phyloP scores from a whole-genome alignment of 1,139 yeast species.

The Waltiozyma sp. region DNA sequence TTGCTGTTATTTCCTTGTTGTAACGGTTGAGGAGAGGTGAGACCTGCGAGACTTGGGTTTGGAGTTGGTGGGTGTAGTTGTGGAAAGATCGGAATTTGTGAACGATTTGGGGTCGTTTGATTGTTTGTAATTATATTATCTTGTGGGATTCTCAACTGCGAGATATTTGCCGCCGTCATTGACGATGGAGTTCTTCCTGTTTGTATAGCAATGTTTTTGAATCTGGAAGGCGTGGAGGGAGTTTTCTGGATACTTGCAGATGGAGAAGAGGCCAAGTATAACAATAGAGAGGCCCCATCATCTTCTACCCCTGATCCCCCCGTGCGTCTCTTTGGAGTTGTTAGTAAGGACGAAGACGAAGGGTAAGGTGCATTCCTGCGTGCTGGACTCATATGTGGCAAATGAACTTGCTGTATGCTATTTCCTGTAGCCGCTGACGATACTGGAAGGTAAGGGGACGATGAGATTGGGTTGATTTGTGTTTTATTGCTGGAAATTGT shows the following conservation, averaged over 20 bases:
- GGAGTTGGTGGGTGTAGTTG: too few species aligned
- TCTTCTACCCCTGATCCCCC: not conserved
- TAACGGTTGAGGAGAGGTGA: too few species aligned
- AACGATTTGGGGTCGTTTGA: too few species aligned
- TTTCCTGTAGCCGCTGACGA: constrained; percentile 3
- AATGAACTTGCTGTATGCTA: not conserved
- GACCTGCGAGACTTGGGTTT: too few species aligned
- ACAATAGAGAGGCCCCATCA: not conserved
- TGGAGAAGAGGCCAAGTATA: not conserved
- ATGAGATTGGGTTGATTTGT: constrained; percentile 10
- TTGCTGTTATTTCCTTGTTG: too few species aligned
- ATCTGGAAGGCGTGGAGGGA: not conserved
- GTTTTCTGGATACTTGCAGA: not conserved
- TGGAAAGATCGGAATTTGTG: too few species aligned
- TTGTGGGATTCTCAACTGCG: too few species aligned
- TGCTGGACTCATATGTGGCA: not conserved
- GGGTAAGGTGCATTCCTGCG: not conserved
- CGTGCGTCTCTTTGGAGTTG: not conserved
- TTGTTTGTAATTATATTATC: too few species aligned
- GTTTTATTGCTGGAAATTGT: constrained; percentile 19
- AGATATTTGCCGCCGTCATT: too few species aligned
- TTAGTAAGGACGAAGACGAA: not conserved
- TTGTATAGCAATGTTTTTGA: too few species aligned
- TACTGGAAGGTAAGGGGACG: constrained; percentile 12
- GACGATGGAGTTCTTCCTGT: too few species aligned